Evolutionary conservation across 192 early-diverging fungal genomes (phyloP).

Genomic region (Chytriomyces confervae): DNA sequence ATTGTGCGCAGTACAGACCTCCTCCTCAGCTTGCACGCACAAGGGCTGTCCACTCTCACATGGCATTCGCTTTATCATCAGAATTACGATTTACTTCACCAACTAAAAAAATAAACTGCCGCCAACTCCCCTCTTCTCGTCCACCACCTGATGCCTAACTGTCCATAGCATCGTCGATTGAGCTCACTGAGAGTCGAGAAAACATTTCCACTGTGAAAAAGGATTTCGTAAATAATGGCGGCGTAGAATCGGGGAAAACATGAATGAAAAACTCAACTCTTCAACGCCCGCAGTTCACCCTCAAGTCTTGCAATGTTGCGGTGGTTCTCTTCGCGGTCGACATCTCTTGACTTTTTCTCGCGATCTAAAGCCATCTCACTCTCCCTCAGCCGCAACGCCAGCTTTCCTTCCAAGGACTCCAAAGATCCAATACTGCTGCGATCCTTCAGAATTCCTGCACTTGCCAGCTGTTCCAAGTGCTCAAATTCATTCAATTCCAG

Average conservation of each 20-base stretch:
- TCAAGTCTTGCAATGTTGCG: conserved; percentile 44
- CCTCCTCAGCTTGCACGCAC: no score
- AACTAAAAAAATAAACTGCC: no score
- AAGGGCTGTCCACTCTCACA: no score
- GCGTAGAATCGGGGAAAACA: neutral
- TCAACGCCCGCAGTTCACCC: conserved; percentile 38
- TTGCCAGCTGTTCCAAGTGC: conserved; percentile 12
- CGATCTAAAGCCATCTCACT: conserved; percentile 43
- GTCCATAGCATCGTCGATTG: conserved; percentile 11
- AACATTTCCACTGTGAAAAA: conserved; percentile 15
- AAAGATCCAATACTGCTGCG: conserved; percentile 26
- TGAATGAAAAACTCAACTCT: conserved; percentile 10
- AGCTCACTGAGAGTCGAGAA: conserved; percentile 10
- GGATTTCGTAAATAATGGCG: neutral
- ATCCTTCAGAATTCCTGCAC: conserved; percentile 21
- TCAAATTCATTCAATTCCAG: conserved; percentile 41
- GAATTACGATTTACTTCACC: no score
- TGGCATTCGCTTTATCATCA: no score
- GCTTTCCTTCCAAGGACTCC: conserved; percentile 7
- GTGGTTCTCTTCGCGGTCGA: conserved; percentile 22
- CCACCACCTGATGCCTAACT: no score
- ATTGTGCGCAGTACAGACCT: no score
- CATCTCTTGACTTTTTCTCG: conserved; percentile 29
- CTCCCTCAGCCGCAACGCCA: conserved; percentile 19
- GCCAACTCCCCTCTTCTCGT: no score